Evolutionary conservation across 192 early-diverging fungal genomes (phyloP).

Genomic region (Linnemannia exigua): DNA sequence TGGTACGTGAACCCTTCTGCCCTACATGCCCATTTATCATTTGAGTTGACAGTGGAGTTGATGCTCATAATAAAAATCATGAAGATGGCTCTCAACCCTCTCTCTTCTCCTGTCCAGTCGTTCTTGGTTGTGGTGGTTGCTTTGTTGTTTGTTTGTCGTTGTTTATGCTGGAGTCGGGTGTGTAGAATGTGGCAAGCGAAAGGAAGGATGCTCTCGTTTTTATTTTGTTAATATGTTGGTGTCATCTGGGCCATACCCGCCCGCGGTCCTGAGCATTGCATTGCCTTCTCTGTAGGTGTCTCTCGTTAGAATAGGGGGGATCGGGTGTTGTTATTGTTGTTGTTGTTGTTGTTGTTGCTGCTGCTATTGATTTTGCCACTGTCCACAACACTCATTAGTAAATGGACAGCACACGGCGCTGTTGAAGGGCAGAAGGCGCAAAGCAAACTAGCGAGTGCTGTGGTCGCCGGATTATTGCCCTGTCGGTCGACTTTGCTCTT

Average conservation of each 20-base stretch:
- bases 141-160: too few species aligned
- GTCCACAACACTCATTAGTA: not conserved
- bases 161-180: too few species aligned
- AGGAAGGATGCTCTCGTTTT: not conserved
- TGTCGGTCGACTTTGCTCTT: not conserved
- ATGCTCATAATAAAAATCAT: not conserved
- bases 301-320: not conserved
- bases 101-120: not conserved
- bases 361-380: not conserved
- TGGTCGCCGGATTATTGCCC: not conserved
- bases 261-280: not conserved
- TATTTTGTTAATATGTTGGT: not conserved
- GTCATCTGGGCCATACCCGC: not conserved
- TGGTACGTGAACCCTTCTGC: not conserved
- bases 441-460: not conserved
- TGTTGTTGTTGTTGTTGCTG: too few species aligned
- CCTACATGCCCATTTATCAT: not conserved
- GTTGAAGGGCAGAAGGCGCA: not conserved
- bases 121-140: not conserved
- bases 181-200: not conserved
- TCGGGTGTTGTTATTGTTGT: too few species aligned
- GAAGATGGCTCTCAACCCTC: not conserved
- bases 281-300: too few species aligned
- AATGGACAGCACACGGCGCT: too few species aligned
- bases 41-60: too few species aligned